These are phyloP conservation scores for Prunus fruticosa DNA, from an alignment of 306 rosid species.

Conservation along the genomic window DNA sequence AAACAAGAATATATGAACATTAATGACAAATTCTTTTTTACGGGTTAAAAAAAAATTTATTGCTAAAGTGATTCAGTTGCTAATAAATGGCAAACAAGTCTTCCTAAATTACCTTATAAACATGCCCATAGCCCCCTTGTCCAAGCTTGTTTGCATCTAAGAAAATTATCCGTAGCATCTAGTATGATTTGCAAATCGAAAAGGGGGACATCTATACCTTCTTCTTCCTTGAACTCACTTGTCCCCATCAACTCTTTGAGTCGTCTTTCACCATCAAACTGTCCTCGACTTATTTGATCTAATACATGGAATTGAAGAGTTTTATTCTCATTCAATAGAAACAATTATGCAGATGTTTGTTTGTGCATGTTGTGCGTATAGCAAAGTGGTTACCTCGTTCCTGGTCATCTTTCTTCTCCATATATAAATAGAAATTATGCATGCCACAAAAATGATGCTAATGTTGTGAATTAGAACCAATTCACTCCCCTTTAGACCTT, in stretches of 20 bases:
- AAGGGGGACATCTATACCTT: slow-evolving; percentile 53
- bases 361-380: background rate
- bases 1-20: no score
- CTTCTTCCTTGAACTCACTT: slow-evolving; percentile 41
- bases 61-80: no score
- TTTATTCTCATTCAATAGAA: background rate
- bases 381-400: slow-evolving; percentile 35
- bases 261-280: slow-evolving; percentile 25
- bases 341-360: background rate
- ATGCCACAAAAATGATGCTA: slow-evolving; percentile 29
- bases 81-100: no score
- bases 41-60: no score
- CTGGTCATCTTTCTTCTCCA: slow-evolving; percentile 35
- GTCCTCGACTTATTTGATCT: background rate
- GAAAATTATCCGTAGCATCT: slow-evolving; percentile 53
- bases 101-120: no score
- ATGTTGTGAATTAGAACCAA: no score
- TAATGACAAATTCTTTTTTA: no score
- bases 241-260: slow-evolving; percentile 42
- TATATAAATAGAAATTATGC: slow-evolving; percentile 27
- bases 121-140: no score
- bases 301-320: background rate
- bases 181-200: slow-evolving; percentile 51
- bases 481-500: no score
- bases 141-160: slow-evolving; percentile 14